Evolutionary conservation across 2,329 filamentous ascomycete species (phyloP).

Genomic region (Sporothrix protearum): DNA sequence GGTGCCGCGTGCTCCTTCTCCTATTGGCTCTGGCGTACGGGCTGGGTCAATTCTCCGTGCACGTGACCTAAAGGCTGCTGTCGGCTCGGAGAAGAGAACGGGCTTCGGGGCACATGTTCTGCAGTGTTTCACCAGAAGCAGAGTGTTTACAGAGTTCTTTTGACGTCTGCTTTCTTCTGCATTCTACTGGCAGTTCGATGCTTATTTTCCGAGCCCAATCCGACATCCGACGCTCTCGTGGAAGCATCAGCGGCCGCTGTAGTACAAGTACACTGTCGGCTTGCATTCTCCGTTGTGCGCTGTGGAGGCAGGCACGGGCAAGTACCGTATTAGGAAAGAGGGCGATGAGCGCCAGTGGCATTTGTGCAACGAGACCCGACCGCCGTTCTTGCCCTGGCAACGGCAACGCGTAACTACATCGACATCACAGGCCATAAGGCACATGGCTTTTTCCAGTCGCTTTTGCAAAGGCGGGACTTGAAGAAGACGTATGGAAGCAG

Average conservation of each 20-base stretch:
- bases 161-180: neutral
- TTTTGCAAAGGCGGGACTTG: no score
- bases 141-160: neutral
- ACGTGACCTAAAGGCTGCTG: neutral
- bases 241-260: neutral
- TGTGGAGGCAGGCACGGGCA: neutral
- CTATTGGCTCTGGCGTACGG: neutral
- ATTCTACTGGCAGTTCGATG: neutral
- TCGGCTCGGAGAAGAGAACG: constrained; percentile 7
- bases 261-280: neutral
- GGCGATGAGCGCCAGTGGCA: neutral
- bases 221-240: neutral
- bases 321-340: constrained; percentile 1
- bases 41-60: neutral
- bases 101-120: neutral
- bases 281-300: neutral
- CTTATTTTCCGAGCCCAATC: neutral
- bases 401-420: neutral
- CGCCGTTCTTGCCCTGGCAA: neutral
- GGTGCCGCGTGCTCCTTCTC: neutral
- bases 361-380: neutral
- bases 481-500: neutral
- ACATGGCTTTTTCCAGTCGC: neutral
- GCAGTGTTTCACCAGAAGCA: neutral
- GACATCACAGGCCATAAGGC: neutral